Base-by-base conservation (phyloP, 495 filamentous ascomycete species). In the Geopyxis carbonaria region DNA sequence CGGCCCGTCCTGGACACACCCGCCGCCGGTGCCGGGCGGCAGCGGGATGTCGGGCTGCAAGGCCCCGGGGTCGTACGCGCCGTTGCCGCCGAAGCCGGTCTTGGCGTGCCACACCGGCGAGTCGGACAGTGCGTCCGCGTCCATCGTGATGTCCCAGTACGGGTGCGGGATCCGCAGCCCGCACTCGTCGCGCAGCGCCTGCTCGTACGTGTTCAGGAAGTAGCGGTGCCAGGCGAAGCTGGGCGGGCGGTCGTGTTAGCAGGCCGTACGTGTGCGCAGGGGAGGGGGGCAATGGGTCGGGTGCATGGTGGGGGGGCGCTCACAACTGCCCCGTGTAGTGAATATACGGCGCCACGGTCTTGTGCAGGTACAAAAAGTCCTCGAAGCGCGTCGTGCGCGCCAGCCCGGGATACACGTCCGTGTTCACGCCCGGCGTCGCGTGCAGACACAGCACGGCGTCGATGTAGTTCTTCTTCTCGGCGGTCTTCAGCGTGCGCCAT, bases 171-270 rank as follows among this genome's bases (percentile, higher is more conserved):
- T 75, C 0, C 48, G 68, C 47, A 80, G 84, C 29, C 74, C 75
- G 48, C 80, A 84, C 47, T 86, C 78, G 10, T 73, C 64, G 16
- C 66, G 61, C 5, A 39, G 23, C 1, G 77, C 72, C 49, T 73
- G 64, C 53, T 83, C 80, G 52, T 72, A 82, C 5, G 59, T 58
- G 42, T 59, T 68, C 27, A 67, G 60, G 50, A 72, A 83, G 56
- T 75, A 76, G 13, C 78, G 64, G 50, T 85, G 79, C 74, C 77
- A 83, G 1, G 68, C 57, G 22, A 80, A 59, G 57, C 85, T 79
- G 41, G 67, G 70, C 27, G 75, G 62, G 48, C 83, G 82, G 52
- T 84, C 78, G 59, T 84, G 78, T 46, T 69, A 78, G 13, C 73
- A 63, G 20, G 54, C 61, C 36, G 56, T 61, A n/a, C n/a, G n/a